Conservation (phyloP, 805 yeast genomes). For the Ogataea henricii region DNA sequence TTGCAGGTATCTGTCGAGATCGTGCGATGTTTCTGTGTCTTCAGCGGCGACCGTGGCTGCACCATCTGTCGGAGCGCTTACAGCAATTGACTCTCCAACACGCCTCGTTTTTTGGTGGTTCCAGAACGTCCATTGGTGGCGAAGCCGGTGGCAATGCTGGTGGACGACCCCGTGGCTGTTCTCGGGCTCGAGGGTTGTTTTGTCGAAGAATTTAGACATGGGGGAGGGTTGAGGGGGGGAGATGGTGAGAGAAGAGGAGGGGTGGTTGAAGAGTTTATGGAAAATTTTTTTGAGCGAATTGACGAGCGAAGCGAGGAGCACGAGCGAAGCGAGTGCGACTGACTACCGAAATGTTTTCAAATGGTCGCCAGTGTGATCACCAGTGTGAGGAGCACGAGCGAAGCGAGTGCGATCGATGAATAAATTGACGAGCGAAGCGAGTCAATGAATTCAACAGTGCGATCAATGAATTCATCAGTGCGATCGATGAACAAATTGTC, state of each 20-base stretch:
- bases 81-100: slow-evolving; percentile 1
- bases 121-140: slow-evolving; percentile 23
- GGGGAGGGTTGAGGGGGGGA: neutral
- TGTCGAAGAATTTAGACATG: slow-evolving; percentile 23
- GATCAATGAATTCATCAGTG: too few species aligned
- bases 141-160: slow-evolving; percentile 12
- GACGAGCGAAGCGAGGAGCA: neutral
- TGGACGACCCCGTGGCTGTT: too few species aligned
- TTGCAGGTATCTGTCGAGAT: slow-evolving; percentile 47
- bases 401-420: too few species aligned
- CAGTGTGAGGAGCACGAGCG: too few species aligned
- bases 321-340: neutral
- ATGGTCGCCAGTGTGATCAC: too few species aligned
- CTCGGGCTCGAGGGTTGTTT: neutral
- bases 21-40: too few species aligned
- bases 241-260: neutral
- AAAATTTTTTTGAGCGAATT: neutral
- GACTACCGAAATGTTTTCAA: too few species aligned
- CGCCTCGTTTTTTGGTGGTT: slow-evolving; percentile 20
- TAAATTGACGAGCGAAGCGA: neutral
- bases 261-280: neutral
- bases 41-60: neutral
- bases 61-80: neutral
- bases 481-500: too few species aligned
- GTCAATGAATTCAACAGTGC: too few species aligned